Conservation (phyloP, 208 protist genomes). For the Leishmania tropica region DNA sequence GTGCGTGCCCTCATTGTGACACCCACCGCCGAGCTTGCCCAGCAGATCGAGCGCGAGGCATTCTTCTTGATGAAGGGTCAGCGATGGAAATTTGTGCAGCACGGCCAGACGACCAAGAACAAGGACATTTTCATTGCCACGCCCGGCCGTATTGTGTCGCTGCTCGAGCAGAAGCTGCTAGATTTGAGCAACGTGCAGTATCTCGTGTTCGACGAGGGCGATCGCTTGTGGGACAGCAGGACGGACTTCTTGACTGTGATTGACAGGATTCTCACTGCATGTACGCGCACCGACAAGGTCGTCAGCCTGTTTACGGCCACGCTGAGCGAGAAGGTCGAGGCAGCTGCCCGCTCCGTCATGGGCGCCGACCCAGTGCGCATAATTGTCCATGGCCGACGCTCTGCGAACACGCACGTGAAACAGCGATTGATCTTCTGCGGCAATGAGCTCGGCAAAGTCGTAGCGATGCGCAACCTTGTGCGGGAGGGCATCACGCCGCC, state of each 20-base stretch:
- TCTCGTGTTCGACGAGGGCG: slow-evolving; percentile 98
- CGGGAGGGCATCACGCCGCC: slow-evolving; percentile 94
- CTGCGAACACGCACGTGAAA: slow-evolving; percentile 76
- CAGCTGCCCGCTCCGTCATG: slow-evolving; percentile 89
- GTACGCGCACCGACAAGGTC: slow-evolving; percentile 72
- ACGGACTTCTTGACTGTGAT: slow-evolving; percentile 81
- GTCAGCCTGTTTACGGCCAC: slow-evolving; percentile 95
- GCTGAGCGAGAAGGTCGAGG: slow-evolving; percentile 91
- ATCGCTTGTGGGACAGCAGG: slow-evolving; percentile 95
- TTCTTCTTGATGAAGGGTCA: slow-evolving; percentile 87
- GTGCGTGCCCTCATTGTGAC: slow-evolving; percentile 95
- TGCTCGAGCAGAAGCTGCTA: slow-evolving; percentile 84
- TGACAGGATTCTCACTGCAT: slow-evolving; percentile 90
- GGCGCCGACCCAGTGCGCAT: slow-evolving; percentile 92
- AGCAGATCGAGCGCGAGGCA: slow-evolving; percentile 96
- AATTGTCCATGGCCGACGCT: slow-evolving; percentile 88
- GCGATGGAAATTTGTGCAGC: slow-evolving; percentile 88
- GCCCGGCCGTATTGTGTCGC: slow-evolving; percentile 76
- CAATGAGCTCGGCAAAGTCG: slow-evolving; percentile 96
- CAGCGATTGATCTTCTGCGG: slow-evolving; percentile 96
- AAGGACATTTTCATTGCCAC: slow-evolving; percentile 94
- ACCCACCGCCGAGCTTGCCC: slow-evolving; percentile 96
- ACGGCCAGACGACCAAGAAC: slow-evolving; percentile 88
- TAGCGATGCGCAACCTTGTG: slow-evolving; percentile 95
- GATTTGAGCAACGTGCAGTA: slow-evolving; percentile 80